Evolutionary conservation across 805 yeast species (phyloP).

Genomic region (Saturnispora hagleri): DNA sequence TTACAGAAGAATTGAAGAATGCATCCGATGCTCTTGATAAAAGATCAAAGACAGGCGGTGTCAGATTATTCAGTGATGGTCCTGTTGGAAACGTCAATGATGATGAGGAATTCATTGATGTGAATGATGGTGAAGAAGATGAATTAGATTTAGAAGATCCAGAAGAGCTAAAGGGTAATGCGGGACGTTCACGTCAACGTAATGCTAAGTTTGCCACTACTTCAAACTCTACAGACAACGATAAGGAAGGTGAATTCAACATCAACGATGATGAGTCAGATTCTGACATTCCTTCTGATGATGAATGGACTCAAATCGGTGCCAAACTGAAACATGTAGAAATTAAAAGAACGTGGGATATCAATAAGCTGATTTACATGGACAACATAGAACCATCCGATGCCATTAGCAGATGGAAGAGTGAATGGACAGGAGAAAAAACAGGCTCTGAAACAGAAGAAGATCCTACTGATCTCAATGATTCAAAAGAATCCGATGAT

Average conservation of each 20-base stretch:
- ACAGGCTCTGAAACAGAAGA: conserved; percentile 24
- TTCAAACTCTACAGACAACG: conserved; percentile 39
- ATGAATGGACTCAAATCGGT: conserved; percentile 45
- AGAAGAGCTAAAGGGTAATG: conserved; percentile 28
- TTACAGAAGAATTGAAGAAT: conserved; percentile 74
- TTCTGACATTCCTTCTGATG: conserved; percentile 34
- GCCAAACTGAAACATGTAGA: conserved; percentile 45
- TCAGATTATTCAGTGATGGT: conserved; percentile 61
- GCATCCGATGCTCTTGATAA: conserved; percentile 47
- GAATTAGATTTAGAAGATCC: conserved; percentile 22
- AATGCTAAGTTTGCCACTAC: conserved; percentile 44
- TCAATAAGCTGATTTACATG: conserved; percentile 72
- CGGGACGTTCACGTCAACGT: conserved; percentile 63
- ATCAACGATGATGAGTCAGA: conserved; percentile 42
- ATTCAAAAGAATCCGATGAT: conserved; percentile 7
- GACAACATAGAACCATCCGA: conserved; percentile 68
- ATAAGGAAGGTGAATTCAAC: conserved; percentile 38
- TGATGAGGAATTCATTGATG: conserved; percentile 30
- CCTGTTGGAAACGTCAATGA: conserved; percentile 28
- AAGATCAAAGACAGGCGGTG: conserved; percentile 46
- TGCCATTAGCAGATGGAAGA: conserved; percentile 63
- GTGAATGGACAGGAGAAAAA: conserved; percentile 28
- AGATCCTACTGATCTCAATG: conserved; percentile 31
- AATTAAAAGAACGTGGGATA: conserved; percentile 59
- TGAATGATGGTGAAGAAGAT: conserved; percentile 15